These are phyloP conservation scores for Epichloe brachyelytri DNA, from an alignment of 2,329 filamentous ascomycete genomes.

Conservation along the genomic window DNA sequence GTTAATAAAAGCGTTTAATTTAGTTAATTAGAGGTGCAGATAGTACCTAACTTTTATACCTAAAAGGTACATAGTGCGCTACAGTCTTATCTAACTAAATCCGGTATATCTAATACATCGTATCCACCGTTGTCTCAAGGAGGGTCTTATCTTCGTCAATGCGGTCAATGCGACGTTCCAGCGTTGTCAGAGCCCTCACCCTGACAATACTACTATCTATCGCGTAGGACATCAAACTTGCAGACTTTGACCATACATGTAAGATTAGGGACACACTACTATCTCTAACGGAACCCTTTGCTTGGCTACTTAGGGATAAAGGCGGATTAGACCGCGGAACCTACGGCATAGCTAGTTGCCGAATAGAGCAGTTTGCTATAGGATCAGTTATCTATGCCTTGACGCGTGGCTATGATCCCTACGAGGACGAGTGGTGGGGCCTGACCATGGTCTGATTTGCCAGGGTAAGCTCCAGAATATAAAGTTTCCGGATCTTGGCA, in stretches of 20 bases:
- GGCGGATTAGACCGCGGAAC: conserved; percentile 1
- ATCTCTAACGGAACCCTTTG: conserved; percentile 5
- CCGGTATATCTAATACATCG: no score
- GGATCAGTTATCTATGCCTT: conserved; percentile 6
- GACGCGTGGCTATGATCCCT: conserved; percentile 5
- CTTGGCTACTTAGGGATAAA: conserved; percentile 4
- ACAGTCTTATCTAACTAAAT: no score
- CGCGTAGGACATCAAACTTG: conserved; percentile 3
- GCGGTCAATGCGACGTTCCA: no score
- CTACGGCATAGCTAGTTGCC: conserved; percentile 4
- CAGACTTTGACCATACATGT: conserved; percentile 3
- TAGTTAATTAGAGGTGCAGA: no score
- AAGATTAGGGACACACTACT: not conserved
- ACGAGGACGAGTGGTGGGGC: conserved; percentile 5
- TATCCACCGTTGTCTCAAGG: no score
- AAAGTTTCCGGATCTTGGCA: conserved; percentile 5
- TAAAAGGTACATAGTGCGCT: no score
- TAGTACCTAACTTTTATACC: no score
- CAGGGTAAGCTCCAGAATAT: conserved; percentile 5
- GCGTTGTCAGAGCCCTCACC: no score
- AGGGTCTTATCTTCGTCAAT: no score
- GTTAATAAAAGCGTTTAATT: no score
- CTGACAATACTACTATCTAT: no score
- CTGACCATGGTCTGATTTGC: conserved; percentile 1
- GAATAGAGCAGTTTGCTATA: conserved; percentile 7